Percentiles rank a stretch among this genome's conserved stretches.
Evolutionary conservation across 225 moss, liverwort and hornwort species (phyloP).

Genomic region (Marchantia paleacea): DNA sequence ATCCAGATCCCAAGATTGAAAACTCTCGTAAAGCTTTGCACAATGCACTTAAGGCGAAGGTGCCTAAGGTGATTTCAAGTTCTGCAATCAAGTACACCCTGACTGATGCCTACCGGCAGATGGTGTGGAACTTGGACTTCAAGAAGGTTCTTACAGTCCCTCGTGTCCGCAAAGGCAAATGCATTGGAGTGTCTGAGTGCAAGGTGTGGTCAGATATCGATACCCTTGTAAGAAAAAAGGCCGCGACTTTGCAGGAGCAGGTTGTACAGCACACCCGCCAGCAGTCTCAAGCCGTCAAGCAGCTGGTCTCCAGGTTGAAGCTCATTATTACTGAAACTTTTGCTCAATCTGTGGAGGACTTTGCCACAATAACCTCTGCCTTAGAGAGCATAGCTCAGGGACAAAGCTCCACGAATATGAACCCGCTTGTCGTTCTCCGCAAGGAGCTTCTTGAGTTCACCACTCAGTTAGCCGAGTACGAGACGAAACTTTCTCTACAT

Average conservation of each 20-base stretch:
- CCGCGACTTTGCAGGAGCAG: not conserved
- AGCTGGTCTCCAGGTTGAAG: conserved; percentile 19
- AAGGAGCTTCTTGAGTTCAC: conserved; percentile 18
- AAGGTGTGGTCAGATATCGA: conserved; percentile 15
- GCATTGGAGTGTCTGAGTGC: not conserved
- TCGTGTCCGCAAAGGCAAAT: not conserved
- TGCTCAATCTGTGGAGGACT: conserved; percentile 9
- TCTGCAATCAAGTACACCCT: conserved; percentile 16
- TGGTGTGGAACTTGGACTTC: conserved; percentile 25
- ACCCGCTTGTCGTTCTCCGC: conserved; percentile 7
- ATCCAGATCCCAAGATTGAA: not conserved
- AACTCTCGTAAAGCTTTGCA: conserved; percentile 5
- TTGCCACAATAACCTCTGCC: conserved; percentile 13
- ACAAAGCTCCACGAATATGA: not conserved
- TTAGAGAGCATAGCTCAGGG: conserved; percentile 18
- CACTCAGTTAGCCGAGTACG: conserved; percentile 5
- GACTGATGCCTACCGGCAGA: conserved; percentile 23
- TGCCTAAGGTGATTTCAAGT: conserved; percentile 15
- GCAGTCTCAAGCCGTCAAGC: conserved; percentile 15
- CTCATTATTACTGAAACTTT: conserved; percentile 10
- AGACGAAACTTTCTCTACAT: not conserved
- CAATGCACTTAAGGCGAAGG: conserved; percentile 10
- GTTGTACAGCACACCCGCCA: conserved; percentile 6
- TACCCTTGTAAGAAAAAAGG: conserved; percentile 2
- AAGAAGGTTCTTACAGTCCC: not conserved